phyloP scores from a whole-genome alignment of 2,329 filamentous ascomycete genomes.

The Beauveria medogensis region DNA sequence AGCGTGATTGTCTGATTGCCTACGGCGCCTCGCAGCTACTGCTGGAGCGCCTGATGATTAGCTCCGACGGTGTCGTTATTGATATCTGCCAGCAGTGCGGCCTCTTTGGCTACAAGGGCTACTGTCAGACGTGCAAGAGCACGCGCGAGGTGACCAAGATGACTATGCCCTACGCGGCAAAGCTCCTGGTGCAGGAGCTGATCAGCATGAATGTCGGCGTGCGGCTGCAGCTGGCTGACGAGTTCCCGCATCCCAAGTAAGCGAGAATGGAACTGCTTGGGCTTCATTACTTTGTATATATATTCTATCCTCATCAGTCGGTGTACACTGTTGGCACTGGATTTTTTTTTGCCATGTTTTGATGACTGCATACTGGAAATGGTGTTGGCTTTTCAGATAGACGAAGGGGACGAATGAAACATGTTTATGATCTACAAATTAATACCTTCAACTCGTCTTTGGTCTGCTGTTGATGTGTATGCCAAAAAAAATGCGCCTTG shows the following conservation, averaged over 20 bases:
- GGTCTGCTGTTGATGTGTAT: background rate
- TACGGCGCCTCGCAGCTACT: constrained; percentile 92
- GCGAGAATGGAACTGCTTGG: background rate
- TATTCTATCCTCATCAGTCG: constrained; percentile 13
- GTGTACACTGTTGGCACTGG: background rate
- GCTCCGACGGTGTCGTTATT: constrained; percentile 80
- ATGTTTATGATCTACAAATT: constrained; percentile 3
- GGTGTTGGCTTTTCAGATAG: constrained; percentile 1
- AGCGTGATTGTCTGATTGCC: constrained; percentile 94
- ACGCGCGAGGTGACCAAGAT: constrained; percentile 80
- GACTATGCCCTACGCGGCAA: constrained; percentile 96
- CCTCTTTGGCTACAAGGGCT: constrained; percentile 90
- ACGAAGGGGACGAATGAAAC: background rate
- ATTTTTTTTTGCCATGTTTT: background rate
- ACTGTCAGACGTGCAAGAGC: constrained; percentile 87
- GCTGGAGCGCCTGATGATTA: constrained; percentile 89
- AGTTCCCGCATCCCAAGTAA: constrained; percentile 65
- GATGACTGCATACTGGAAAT: background rate
- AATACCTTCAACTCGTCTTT: background rate
- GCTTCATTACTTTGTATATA: constrained; percentile 8
- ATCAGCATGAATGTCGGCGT: constrained; percentile 99
- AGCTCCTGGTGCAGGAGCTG: constrained; percentile 90
- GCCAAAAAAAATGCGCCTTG: background rate
- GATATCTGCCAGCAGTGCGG: constrained; percentile 93
- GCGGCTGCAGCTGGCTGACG: constrained; percentile 80